These are phyloP conservation scores for Colletotrichum sp. DNA, from an alignment of 2,329 filamentous ascomycete genomes.

Conservation along the genomic window DNA sequence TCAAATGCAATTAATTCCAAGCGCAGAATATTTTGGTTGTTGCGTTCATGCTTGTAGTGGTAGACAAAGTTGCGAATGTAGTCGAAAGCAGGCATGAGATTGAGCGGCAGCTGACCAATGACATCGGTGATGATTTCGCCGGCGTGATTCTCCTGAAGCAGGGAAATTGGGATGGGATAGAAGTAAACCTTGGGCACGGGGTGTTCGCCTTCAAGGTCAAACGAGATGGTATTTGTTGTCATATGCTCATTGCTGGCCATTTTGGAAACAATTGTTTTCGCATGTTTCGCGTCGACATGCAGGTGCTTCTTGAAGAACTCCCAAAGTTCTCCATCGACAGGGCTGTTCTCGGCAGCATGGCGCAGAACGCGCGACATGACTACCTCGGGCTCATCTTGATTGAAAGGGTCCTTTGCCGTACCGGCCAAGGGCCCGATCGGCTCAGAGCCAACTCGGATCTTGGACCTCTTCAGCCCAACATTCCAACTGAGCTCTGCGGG, in stretches of 20 bases:
- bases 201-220: slow-evolving; percentile 26
- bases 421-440: slow-evolving; percentile 33
- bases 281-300: slow-evolving; percentile 9
- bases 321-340: slow-evolving; percentile 9
- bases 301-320: slow-evolving; percentile 26
- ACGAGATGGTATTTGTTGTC: slow-evolving; percentile 22
- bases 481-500: slow-evolving; percentile 44
- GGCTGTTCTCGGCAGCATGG: not conserved
- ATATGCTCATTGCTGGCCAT: slow-evolving; percentile 11
- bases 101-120: not conserved
- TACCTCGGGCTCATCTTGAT: slow-evolving; percentile 22
- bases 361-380: slow-evolving; percentile 20
- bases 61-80: slow-evolving; percentile 1
- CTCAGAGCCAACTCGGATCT: slow-evolving; percentile 36
- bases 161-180: slow-evolving; percentile 26
- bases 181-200: slow-evolving; percentile 29
- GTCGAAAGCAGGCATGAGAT: slow-evolving; percentile 23
- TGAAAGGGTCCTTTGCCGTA: slow-evolving; percentile 27
- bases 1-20: slow-evolving; percentile 38
- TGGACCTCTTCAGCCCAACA: slow-evolving; percentile 28
- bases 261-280: not conserved
- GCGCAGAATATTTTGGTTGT: not conserved
- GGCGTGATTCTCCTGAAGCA: not conserved
- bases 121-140: slow-evolving; percentile 7
- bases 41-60: not conserved